A percentile compares a stretch with the other conserved stretches of the same genome.
These are phyloP conservation scores for Trichoderma reesei DNA, from an alignment of 495 filamentous ascomycete species.

Conservation along the genomic window DNA sequence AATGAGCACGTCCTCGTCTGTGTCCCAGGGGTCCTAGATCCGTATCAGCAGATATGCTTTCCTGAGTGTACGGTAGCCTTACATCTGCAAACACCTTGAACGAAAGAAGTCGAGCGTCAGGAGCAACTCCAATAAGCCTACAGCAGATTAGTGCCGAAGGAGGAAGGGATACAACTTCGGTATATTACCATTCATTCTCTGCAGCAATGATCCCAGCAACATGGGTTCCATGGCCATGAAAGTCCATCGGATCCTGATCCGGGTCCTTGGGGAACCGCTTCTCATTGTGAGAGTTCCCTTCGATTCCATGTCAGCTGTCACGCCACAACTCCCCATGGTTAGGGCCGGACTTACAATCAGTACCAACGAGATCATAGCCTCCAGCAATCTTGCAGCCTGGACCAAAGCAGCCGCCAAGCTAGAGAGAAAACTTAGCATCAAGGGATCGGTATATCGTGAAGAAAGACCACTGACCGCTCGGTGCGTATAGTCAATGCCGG, in stretches of 20 bases:
- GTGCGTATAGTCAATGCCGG: slow-evolving; percentile 37
- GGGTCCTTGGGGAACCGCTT: slow-evolving; percentile 18
- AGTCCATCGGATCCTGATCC: slow-evolving; percentile 34
- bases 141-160: slow-evolving; percentile 4
- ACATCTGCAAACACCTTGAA: slow-evolving; percentile 37
- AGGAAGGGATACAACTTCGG: neutral
- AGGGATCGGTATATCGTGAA: neutral
- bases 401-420: slow-evolving; percentile 30
- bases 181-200: slow-evolving; percentile 23
- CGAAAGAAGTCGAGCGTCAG: slow-evolving; percentile 35
- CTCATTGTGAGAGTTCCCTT: slow-evolving; percentile 18
- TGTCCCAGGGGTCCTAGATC: slow-evolving; percentile 6
- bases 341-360: slow-evolving; percentile 13
- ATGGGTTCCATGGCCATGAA: slow-evolving; percentile 38
- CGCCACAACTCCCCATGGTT: neutral
- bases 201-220: slow-evolving; percentile 42
- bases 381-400: slow-evolving; percentile 25
- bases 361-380: slow-evolving; percentile 28
- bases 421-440: neutral
- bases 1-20: slow-evolving; percentile 23
- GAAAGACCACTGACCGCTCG: slow-evolving; percentile 21
- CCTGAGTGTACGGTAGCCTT: neutral
- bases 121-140: slow-evolving; percentile 39
- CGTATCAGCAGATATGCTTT: neutral
- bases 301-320: neutral